These are phyloP conservation scores for Plasmodium gonderi DNA, from an alignment of 169 alveolate species.

Conservation along the genomic window DNA sequence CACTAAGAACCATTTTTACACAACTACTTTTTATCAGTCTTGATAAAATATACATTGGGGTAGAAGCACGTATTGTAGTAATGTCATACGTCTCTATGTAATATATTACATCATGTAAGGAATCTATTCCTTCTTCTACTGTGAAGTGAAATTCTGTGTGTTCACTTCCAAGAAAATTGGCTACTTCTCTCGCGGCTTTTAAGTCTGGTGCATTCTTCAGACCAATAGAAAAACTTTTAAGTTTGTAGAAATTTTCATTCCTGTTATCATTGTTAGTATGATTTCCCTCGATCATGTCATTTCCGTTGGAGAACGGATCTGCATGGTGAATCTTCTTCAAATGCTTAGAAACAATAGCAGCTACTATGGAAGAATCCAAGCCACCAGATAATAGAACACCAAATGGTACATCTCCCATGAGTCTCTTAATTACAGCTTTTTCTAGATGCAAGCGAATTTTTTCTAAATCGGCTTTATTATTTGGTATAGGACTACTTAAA, in stretches of 20 bases:
- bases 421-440: slow-evolving; percentile 70
- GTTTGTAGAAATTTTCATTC: background rate
- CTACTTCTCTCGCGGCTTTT: slow-evolving; percentile 73
- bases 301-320: slow-evolving; percentile 1
- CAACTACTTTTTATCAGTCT: slow-evolving; percentile 83
- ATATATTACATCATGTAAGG: slow-evolving; percentile 87
- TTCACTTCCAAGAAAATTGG: slow-evolving; percentile 85
- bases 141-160: slow-evolving; percentile 89
- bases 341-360: slow-evolving; percentile 82
- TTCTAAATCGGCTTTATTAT: slow-evolving; percentile 32
- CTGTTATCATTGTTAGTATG: slow-evolving; percentile 4
- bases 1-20: slow-evolving; percentile 88
- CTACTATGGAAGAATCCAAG: slow-evolving; percentile 88
- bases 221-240: slow-evolving; percentile 69
- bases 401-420: slow-evolving; percentile 90
- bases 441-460: slow-evolving; percentile 55
- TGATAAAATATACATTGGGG: slow-evolving; percentile 90
- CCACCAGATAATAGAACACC: slow-evolving; percentile 92
- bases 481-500: slow-evolving; percentile 31
- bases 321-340: background rate
- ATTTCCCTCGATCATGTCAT: background rate
- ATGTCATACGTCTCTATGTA: slow-evolving; percentile 90
- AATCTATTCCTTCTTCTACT: slow-evolving; percentile 84
- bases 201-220: slow-evolving; percentile 44
- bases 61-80: slow-evolving; percentile 91